Percentiles rank a stretch among this genome's conserved stretches.
phyloP scores from a whole-genome alignment of 2,329 filamentous ascomycete species.

The Pseudogymnoascus destructans region DNA sequence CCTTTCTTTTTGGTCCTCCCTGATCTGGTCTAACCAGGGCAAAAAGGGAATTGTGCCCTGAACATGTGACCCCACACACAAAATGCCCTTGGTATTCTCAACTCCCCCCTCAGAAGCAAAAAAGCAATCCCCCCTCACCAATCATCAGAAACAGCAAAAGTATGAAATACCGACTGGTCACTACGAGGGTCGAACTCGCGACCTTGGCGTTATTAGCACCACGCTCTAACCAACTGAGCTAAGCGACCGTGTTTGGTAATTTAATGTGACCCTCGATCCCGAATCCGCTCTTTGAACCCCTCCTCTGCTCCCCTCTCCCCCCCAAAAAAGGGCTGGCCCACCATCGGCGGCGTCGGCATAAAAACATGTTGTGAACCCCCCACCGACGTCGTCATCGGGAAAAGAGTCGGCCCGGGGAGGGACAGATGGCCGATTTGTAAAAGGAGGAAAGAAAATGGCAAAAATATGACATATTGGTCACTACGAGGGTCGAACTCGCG shows the following conservation, averaged over 20 bases:
- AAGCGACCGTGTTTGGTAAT: neutral
- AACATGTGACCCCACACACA: neutral
- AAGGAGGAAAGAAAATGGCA: no score
- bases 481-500: neutral
- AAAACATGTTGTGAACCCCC: neutral
- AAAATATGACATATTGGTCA: neutral
- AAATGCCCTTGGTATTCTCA: neutral
- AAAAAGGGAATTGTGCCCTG: neutral
- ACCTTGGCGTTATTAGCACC: no score
- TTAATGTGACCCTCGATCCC: neutral
- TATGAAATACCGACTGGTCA: neutral
- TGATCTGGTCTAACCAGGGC: no score
- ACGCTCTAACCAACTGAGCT: no score
- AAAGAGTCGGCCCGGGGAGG: neutral
- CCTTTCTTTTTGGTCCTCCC: neutral
- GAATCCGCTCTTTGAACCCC: neutral
- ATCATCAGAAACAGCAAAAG: neutral
- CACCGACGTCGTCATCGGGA: neutral
- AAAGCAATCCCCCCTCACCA: neutral
- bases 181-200: neutral
- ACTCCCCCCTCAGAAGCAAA: neutral
- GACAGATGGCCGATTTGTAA: no score
- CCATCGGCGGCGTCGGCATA: neutral
- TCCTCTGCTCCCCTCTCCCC: neutral
- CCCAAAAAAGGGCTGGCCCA: neutral